A percentile compares a stretch with the other conserved stretches of the same genome.
phyloP scores from a whole-genome alignment of 805 yeast species.

The Metschnikowia lunata region DNA sequence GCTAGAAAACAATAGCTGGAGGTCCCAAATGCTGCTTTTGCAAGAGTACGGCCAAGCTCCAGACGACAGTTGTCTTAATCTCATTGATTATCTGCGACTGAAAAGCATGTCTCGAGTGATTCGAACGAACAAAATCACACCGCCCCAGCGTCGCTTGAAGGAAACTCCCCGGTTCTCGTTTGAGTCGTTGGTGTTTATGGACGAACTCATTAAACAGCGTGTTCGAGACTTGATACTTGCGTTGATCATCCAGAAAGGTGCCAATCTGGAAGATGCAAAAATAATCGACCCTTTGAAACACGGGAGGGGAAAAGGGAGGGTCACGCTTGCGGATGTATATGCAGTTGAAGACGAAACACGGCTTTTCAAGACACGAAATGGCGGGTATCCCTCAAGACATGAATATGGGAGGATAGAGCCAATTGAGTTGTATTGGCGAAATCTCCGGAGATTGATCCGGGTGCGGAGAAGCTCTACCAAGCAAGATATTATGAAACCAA shows the following conservation, averaged over 20 bases:
- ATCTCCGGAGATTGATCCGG: constrained; percentile 3
- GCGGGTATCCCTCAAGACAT: constrained; percentile 10
- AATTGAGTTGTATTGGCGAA: constrained; percentile 10
- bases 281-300: not conserved
- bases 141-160: not conserved
- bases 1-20: no score
- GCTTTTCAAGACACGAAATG: constrained; percentile 14
- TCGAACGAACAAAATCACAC: constrained; percentile 7
- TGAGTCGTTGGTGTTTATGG: constrained; percentile 17
- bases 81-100: constrained; percentile 5
- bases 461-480: not conserved
- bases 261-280: not conserved
- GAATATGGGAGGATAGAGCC: constrained; percentile 12
- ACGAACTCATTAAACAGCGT: constrained; percentile 16
- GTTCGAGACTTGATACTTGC: constrained; percentile 15
- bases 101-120: constrained; percentile 3
- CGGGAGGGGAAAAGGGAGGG: not conserved
- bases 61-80: not conserved
- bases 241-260: constrained; percentile 13
- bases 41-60: not conserved
- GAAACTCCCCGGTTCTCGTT: constrained; percentile 6
- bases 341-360: constrained; percentile 2
- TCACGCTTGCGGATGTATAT: no score
- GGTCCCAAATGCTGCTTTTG: not conserved
- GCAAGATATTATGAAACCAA: not conserved